phyloP scores from a whole-genome alignment of 2,329 filamentous ascomycete genomes.

The Talaromyces funiculosus region DNA sequence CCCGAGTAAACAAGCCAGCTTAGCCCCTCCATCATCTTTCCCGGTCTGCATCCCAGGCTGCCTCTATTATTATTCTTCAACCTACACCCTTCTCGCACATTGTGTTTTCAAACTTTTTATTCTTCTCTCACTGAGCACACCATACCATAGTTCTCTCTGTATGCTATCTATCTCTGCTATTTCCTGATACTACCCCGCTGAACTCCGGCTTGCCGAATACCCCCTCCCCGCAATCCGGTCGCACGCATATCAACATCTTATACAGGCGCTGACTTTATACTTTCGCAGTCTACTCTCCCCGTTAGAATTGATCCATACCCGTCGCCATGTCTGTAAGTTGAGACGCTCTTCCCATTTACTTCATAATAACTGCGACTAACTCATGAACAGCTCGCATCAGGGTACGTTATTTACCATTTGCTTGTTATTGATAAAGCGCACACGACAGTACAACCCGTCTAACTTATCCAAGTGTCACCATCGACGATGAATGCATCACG shows the following conservation, averaged over 20 bases:
- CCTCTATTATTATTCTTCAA: slow-evolving; percentile 3
- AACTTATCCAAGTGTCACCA: slow-evolving; percentile 35
- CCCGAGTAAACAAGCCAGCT: slow-evolving; percentile 1
- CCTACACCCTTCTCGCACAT: not conserved
- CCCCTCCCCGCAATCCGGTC: slow-evolving; percentile 5
- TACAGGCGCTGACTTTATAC: not conserved
- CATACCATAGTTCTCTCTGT: not conserved
- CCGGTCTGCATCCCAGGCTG: not conserved
- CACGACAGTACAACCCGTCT: not conserved
- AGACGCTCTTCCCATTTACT: not conserved
- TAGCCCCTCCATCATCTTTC: slow-evolving; percentile 6
- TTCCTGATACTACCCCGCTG: not conserved
- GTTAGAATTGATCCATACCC: not conserved
- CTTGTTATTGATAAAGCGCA: not conserved
- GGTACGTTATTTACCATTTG: slow-evolving; percentile 13
- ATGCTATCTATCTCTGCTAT: not conserved
- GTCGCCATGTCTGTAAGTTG: slow-evolving; percentile 12
- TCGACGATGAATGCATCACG: slow-evolving; percentile 43
- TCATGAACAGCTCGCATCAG: slow-evolving; percentile 13
- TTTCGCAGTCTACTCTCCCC: not conserved
- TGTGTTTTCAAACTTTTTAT: not conserved
- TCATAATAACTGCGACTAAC: not conserved
- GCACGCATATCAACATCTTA: not conserved
- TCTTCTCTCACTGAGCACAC: not conserved
- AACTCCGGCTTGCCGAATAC: not conserved